Conservation (phyloP, 2,329 filamentous ascomycete genomes). For the Aureobasidium sp. region DNA sequence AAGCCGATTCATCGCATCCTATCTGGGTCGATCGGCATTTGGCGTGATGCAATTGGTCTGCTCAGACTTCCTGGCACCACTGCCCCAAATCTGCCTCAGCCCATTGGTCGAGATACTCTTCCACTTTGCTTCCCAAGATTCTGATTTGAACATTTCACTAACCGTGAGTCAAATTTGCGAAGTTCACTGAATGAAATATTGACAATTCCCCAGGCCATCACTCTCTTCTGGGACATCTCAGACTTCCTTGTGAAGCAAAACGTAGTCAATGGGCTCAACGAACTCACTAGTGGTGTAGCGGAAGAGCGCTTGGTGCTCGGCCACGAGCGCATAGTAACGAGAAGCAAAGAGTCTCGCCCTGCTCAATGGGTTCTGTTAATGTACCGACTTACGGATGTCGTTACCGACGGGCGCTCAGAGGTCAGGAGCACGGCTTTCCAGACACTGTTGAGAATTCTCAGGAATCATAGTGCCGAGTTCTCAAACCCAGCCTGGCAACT, state of each 20-base stretch:
- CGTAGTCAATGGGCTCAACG: constrained; percentile 32
- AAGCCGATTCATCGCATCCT: constrained; percentile 51
- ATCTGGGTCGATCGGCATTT: constrained; percentile 79
- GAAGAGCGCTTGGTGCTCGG: constrained; percentile 26
- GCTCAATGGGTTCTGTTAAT: constrained; percentile 75
- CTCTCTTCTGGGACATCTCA: constrained; percentile 92
- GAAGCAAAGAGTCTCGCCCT: constrained; percentile 48
- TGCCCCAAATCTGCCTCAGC: constrained; percentile 64
- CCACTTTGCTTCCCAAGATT: constrained; percentile 79
- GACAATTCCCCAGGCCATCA: constrained; percentile 60
- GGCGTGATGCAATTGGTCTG: constrained; percentile 85
- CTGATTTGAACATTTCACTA: constrained; percentile 90
- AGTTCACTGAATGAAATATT: neutral
- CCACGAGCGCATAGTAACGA: constrained; percentile 4
- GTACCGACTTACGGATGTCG: constrained; percentile 62
- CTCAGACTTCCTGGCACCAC: constrained; percentile 78
- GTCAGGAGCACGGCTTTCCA: constrained; percentile 83
- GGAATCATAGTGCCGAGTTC: constrained; percentile 78
- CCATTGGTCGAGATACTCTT: constrained; percentile 80
- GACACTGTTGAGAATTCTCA: constrained; percentile 83
- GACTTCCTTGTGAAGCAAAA: constrained; percentile 63
- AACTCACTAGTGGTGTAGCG: constrained; percentile 32
- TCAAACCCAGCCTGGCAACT: constrained; percentile 74
- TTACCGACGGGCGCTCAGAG: constrained; percentile 65
- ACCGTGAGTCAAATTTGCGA: constrained; percentile 52